Base-by-base conservation (phyloP, 345 rosid genomes). In the Populus pruinosa region DNA sequence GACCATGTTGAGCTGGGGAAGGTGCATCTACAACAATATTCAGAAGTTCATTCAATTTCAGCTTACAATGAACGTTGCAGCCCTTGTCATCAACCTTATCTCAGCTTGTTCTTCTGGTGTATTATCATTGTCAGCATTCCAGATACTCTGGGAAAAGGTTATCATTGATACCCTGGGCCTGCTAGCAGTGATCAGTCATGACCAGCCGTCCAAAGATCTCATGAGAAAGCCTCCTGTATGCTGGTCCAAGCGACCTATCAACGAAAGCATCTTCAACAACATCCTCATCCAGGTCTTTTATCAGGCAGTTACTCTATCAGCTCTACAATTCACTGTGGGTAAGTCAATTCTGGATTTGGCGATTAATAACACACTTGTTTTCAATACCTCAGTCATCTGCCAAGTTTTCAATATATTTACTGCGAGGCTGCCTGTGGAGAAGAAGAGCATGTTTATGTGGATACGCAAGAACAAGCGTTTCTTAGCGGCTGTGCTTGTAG, bases 151-250 rank as follows among this genome's bases (percentile, higher is more conserved):
- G 98, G 97, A 92, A 38, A 94, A 94, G 85, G 85, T 94, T 89
- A 88, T 94, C 63, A 91, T 91, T 91, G 96, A 92, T 80, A 91
- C 97, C 20, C 88, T 94, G 66, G 97, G 98, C 38, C 97, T 96
- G 27, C 77, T 94, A 72, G 97, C 98, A 43, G 76, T 92, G 70
- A 96, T 97, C 29, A 92, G 96, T 0, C 36, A 33, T 33, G 97
- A 92, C 73, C 94, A 90, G 14, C 98, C 98, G 21, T 87, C 82
- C 25, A 96, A 94, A 68, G 91, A 86, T 53, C 75, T 94, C 79
- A 85, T 92, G 97, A 85, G 83, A 70, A 86, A 89, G 79, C 85
- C 93, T 72, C 91, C 76, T 25, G 84, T 85, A 1, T 84, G 85
- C 13, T 77, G 83, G 72, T 85, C 85, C 11, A 82, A 74, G 23